phyloP scores from a whole-genome alignment of 371 early-diverging fungal species.

The Syncephalastrum racemosum region DNA sequence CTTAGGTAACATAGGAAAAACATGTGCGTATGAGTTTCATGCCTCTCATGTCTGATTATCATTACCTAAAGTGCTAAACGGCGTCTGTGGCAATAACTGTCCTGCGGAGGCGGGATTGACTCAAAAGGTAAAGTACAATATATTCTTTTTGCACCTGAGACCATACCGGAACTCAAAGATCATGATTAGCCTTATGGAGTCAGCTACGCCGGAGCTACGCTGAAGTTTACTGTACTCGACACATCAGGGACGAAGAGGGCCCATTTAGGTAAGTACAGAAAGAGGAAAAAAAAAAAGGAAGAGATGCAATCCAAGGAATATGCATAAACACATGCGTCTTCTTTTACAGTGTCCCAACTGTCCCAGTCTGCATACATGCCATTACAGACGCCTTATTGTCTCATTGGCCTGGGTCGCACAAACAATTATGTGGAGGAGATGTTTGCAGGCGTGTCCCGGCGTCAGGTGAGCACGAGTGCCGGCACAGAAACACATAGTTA shows the following conservation, averaged over 20 bases:
- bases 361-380: constrained; percentile 77
- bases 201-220: constrained; percentile 76
- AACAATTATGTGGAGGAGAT: constrained; percentile 94
- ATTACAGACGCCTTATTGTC: constrained; percentile 79
- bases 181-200: constrained; percentile 72
- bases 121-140: constrained; percentile 10
- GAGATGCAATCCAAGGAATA: neutral
- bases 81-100: constrained; percentile 67
- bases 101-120: constrained; percentile 32
- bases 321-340: neutral
- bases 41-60: neutral
- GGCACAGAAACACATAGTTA: neutral
- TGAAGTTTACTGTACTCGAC: constrained; percentile 85
- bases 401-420: constrained; percentile 90
- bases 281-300: neutral
- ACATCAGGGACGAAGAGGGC: constrained; percentile 76
- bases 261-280: constrained; percentile 51
- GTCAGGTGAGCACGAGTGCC: constrained; percentile 43
- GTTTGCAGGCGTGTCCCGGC: constrained; percentile 79
- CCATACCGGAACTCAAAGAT: neutral
- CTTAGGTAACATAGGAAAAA: constrained; percentile 46
- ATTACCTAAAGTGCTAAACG: constrained; percentile 61
- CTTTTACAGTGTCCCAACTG: constrained; percentile 66
- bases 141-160: neutral
- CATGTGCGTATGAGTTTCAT: neutral